A percentile compares a stretch with the other conserved stretches of the same genome.
phyloP scores from a whole-genome alignment of 2,329 filamentous ascomycete species.

The Chalaropsis ovoidea region DNA sequence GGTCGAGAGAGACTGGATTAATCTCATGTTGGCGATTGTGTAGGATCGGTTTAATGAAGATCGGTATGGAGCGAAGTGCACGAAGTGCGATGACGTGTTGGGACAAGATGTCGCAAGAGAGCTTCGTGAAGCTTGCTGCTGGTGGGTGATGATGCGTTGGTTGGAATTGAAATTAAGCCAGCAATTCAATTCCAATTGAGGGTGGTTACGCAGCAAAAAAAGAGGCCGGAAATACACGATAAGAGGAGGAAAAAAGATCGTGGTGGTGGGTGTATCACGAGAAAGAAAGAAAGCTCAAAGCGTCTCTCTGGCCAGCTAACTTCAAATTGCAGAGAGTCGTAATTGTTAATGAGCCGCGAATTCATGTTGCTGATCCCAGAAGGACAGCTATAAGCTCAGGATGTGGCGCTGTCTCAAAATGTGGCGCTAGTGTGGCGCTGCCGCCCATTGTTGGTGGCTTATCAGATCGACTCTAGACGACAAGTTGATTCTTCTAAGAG shows the following conservation, averaged over 20 bases:
- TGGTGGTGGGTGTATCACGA: background rate
- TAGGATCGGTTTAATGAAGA: background rate
- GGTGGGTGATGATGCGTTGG: background rate
- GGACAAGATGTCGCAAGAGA: constrained; percentile 7
- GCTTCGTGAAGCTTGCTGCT: constrained; percentile 5
- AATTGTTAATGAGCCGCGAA: background rate
- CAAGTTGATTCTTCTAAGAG: no score
- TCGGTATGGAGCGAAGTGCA: constrained; percentile 25
- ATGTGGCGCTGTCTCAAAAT: background rate
- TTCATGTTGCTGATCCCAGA: background rate
- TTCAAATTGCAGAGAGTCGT: constrained; percentile 8
- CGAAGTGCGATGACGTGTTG: constrained; percentile 16
- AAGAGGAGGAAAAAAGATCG: background rate
- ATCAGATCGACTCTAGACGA: no score
- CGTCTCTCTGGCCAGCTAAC: constrained; percentile 5
- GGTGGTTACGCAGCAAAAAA: background rate
- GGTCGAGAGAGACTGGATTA: constrained; percentile 31
- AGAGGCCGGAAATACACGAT: background rate
- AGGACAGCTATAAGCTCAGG: constrained; percentile 19
- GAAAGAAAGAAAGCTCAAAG: background rate
- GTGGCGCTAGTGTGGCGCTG: constrained; percentile 9
- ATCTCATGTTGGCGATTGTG: constrained; percentile 19
- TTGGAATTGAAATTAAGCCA: constrained; percentile 12
- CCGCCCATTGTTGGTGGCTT: no score
- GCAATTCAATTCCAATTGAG: constrained; percentile 14